These are phyloP conservation scores for Xenosphaeropsis pyriputrescens DNA, from an alignment of 2,329 filamentous ascomycete genomes.

Conservation along the genomic window DNA sequence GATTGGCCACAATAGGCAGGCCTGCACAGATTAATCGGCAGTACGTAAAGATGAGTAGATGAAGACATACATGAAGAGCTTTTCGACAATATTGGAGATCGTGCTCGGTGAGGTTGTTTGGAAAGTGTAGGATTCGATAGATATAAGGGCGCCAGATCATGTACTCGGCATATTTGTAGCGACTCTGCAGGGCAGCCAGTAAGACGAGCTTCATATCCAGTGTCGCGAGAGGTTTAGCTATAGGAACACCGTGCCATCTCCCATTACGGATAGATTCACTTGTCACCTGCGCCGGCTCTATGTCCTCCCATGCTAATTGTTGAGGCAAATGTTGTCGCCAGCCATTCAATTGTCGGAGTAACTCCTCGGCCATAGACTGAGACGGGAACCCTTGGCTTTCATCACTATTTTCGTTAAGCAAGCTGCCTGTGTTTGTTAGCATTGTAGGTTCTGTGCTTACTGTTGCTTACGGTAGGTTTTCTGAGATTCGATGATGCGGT, in stretches of 20 bases:
- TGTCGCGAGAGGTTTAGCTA: not conserved
- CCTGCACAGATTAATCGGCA: not conserved
- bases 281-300: not conserved
- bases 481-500: not conserved
- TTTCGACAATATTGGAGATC: not conserved
- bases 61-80: not conserved
- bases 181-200: not conserved
- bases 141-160: constrained; percentile 3
- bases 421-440: not conserved
- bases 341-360: not conserved
- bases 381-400: not conserved
- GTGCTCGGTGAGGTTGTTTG: not conserved
- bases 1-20: not conserved
- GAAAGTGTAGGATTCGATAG: constrained; percentile 2
- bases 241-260: not conserved
- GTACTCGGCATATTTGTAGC: constrained; percentile 4
- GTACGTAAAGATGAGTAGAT: no score
- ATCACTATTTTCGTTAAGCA: not conserved
- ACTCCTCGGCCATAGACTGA: not conserved
- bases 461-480: not conserved
- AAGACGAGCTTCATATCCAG: not conserved
- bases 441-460: not conserved
- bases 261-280: not conserved
- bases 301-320: not conserved
- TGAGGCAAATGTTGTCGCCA: constrained; percentile 1